Evolutionary conservation across 1,284 basidiomycete species (phyloP), one percentile per base, ranked within the genome.

Genomic region (Hortiboletus rubellus): DNA sequence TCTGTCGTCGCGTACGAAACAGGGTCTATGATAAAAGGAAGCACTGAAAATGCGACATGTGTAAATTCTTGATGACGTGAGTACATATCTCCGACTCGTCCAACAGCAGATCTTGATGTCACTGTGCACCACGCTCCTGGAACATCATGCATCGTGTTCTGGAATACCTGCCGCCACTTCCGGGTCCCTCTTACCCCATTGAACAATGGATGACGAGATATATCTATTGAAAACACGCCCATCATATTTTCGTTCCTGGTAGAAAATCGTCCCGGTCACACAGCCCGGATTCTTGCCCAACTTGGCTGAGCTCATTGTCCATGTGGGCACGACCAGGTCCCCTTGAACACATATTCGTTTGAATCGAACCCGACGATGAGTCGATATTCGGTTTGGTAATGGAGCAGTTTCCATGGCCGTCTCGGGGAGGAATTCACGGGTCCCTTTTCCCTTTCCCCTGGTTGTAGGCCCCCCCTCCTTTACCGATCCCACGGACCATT

Each of bases 321-420:
- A 84, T 57, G 66, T 67, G 6, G 77, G 76, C 17, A 75, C 73
- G 12, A 73, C n/a, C 50, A 49, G 17, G 67, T 65, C 14, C 78
- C 78, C 11, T 66, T 86, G 63, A 84, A 84, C 61, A 76, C 76
- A 66, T 84, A 86, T 61, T 82, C 53, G 81, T 85, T n/a, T 85
- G 81, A 65, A 82, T 85, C 55, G 83, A 86, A 67, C 80, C 82
- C 5, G 75, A 66, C 50, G 83, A 86, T 61, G 82, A 82, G 5
- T 86, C 63, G 82, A 76, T 5, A 70, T 84, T 40, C 80, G 84
- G 60, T 69, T 84, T 8, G 83, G 82, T 54, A 37, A 9, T 36
- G 18, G 11, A 7, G 9, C 6, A 1, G 7, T 42, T 33, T 37
- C n/a, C 14, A 6, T 14, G 5, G 31, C 11, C 15, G 22, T 43